phyloP scores from a whole-genome alignment of 345 rosid species.

The Citrus sp. region DNA sequence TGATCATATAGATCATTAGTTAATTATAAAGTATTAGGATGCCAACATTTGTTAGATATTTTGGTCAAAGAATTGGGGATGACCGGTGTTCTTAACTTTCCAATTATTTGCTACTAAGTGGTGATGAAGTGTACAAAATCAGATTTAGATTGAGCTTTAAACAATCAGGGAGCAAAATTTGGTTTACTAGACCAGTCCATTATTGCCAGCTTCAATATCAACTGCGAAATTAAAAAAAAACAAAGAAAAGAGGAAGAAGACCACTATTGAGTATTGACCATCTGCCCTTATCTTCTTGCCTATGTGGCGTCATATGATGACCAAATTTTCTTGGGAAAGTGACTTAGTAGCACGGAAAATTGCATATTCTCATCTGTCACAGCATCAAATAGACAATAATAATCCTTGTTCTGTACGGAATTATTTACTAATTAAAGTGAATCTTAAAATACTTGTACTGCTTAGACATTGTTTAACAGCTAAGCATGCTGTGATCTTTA shows the following conservation, averaged over 20 bases:
- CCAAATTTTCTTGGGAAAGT: conserved; percentile 6
- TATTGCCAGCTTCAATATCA: not conserved
- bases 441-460: conserved; percentile 6
- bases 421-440: not conserved
- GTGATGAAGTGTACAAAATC: not conserved
- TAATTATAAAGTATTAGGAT: not conserved
- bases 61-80: not conserved
- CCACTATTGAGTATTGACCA: conserved; percentile 2
- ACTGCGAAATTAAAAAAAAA: not conserved
- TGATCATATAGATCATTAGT: not conserved
- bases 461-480: conserved; percentile 33
- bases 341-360: not conserved
- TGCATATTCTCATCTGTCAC: not conserved
- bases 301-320: conserved; percentile 7
- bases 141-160: not conserved
- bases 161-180: not conserved
- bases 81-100: not conserved
- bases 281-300: conserved; percentile 3
- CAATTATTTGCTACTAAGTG: not conserved
- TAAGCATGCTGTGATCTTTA: conserved; percentile 23
- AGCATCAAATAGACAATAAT: conserved; percentile 7
- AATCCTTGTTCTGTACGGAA: conserved; percentile 42
- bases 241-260: not conserved
- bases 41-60: not conserved
- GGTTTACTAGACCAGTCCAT: not conserved